Percentiles rank a stretch among this genome's conserved stretches.
These are phyloP conservation scores for Starmerella ratchasimensis DNA, from an alignment of 805 yeast genomes.

Conservation along the genomic window DNA sequence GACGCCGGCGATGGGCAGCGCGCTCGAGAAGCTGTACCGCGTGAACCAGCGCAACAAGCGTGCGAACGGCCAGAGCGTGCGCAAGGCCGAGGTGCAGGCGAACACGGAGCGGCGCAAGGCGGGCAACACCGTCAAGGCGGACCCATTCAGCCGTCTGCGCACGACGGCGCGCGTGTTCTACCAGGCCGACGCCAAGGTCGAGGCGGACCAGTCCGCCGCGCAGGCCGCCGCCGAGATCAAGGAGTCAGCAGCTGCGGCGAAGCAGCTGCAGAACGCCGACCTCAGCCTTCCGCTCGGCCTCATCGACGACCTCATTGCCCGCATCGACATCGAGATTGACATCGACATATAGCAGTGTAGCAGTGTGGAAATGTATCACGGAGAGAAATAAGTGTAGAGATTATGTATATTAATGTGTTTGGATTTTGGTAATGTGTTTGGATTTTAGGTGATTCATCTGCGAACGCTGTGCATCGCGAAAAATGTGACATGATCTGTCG, in stretches of 20 bases:
- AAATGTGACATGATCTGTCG: too few species aligned
- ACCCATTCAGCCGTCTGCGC: constrained; percentile 82
- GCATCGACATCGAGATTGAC: constrained; percentile 27
- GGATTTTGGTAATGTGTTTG: too few species aligned
- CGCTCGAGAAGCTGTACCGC: constrained; percentile 7
- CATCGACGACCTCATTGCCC: constrained; percentile 30
- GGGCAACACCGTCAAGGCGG: constrained; percentile 27
- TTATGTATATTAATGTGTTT: too few species aligned
- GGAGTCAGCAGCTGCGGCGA: constrained; percentile 2
- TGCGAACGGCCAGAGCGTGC: constrained; percentile 59
- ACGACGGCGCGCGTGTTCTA: constrained; percentile 80
- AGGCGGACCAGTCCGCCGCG: constrained; percentile 7
- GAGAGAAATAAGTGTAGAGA: too few species aligned
- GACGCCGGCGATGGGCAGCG: too few species aligned
- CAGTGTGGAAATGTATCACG: too few species aligned
- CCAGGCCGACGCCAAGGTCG: constrained; percentile 25
- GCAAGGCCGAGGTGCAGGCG: constrained; percentile 63
- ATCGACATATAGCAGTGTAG: constrained; percentile 23
- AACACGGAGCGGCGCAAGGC: constrained; percentile 38
- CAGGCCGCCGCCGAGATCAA: constrained; percentile 6
- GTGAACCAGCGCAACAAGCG: constrained; percentile 78
- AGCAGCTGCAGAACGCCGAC: constrained; percentile 4
- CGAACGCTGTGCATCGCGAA: too few species aligned
- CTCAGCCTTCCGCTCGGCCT: constrained; percentile 15
- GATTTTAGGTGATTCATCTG: too few species aligned